Conservation (phyloP, 2,329 filamentous ascomycete genomes). For the Epichloe sibirici region DNA sequence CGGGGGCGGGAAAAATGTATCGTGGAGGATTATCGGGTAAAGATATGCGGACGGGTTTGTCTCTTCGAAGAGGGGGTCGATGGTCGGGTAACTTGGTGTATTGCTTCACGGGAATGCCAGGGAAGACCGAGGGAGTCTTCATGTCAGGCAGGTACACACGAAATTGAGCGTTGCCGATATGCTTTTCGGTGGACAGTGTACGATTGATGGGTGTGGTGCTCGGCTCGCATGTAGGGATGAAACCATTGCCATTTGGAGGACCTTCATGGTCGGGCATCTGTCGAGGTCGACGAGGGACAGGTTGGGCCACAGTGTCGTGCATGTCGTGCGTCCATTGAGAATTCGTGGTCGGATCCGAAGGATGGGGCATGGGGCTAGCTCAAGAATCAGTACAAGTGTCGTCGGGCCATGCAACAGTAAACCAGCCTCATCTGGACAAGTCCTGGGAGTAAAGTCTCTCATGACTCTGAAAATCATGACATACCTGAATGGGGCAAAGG, state of each 20-base stretch:
- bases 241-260: conserved; percentile 40
- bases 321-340: conserved; percentile 89
- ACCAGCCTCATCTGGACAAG: neutral
- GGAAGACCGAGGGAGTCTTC: conserved; percentile 56
- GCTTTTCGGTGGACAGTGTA: conserved; percentile 69
- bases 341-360: conserved; percentile 52
- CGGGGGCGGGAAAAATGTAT: conserved; percentile 82
- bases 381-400: conserved; percentile 16
- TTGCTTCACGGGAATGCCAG: conserved; percentile 70
- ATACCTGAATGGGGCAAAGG: conserved; percentile 52
- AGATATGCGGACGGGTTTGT: conserved; percentile 92
- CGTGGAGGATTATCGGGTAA: conserved; percentile 66
- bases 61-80: conserved; percentile 80
- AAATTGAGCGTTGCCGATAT: conserved; percentile 75
- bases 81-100: conserved; percentile 93
- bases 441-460: neutral
- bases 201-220: conserved; percentile 57
- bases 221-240: conserved; percentile 44
- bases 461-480: conserved; percentile 18
- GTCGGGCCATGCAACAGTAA: neutral
- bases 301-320: conserved; percentile 57
- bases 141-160: conserved; percentile 70
- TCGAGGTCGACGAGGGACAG: conserved; percentile 28
- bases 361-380: conserved; percentile 28
- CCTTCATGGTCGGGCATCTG: conserved; percentile 34